These are phyloP conservation scores for Primulina tabacum DNA, from an alignment of 257 asterid species.

Conservation along the genomic window DNA sequence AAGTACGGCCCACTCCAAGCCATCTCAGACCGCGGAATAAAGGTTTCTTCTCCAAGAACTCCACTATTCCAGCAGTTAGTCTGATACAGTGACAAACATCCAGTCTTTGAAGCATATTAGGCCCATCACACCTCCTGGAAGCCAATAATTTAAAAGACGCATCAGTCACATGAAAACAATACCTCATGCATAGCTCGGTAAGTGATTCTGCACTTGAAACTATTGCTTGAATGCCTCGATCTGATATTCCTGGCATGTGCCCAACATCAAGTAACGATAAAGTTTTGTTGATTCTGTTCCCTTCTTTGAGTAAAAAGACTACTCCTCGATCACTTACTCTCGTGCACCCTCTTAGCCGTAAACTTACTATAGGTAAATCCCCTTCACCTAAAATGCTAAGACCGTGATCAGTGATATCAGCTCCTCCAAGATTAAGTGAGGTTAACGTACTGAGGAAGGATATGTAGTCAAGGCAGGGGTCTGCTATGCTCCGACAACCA, in stretches of 20 bases:
- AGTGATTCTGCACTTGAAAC: constrained; percentile 43
- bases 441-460: constrained; percentile 46
- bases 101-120: constrained; percentile 40
- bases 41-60: constrained; percentile 36
- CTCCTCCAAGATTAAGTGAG: constrained; percentile 57
- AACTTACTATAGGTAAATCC: constrained; percentile 40
- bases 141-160: constrained; percentile 42
- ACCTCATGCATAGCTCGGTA: constrained; percentile 65
- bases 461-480: constrained; percentile 52
- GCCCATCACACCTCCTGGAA: constrained; percentile 31
- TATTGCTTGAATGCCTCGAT: constrained; percentile 49
- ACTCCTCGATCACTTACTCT: constrained; percentile 69
- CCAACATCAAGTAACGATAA: constrained; percentile 60
- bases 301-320: constrained; percentile 37
- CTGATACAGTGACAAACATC: constrained; percentile 52
- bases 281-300: constrained; percentile 43
- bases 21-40: constrained; percentile 55
- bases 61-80: constrained; percentile 38
- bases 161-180: constrained; percentile 62
- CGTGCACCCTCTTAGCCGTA: constrained; percentile 64
- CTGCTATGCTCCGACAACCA: constrained; percentile 73
- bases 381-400: constrained; percentile 53
- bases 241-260: constrained; percentile 67
- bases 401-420: constrained; percentile 73
- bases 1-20: constrained; percentile 68